Conservation (phyloP, 2,329 filamentous ascomycete genomes). For the Pseudovirgaria hyperparasitica region DNA sequence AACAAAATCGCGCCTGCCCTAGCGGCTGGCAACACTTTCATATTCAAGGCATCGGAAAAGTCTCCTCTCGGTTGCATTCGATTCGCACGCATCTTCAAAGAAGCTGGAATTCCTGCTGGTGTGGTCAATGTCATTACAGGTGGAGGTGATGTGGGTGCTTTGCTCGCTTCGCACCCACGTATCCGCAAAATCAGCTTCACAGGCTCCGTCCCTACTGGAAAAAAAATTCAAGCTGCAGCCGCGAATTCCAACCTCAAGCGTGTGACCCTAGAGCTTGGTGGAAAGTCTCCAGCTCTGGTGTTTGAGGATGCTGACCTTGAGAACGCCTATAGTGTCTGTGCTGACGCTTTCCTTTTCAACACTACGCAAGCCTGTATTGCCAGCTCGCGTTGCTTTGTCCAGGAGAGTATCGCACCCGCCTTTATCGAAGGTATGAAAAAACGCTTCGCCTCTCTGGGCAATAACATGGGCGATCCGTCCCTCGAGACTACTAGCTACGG, state of each 20-base stretch:
- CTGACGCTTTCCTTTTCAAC: slow-evolving; percentile 32
- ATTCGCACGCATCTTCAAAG: slow-evolving; percentile 16
- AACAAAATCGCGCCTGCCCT: slow-evolving; percentile 17
- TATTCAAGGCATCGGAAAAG: slow-evolving; percentile 20
- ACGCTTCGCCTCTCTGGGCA: slow-evolving; percentile 11
- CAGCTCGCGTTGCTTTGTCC: slow-evolving; percentile 35
- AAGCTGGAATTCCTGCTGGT: slow-evolving; percentile 26
- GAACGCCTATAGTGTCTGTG: slow-evolving; percentile 20
- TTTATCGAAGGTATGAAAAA: slow-evolving; percentile 17
- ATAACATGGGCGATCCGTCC: slow-evolving; percentile 8
- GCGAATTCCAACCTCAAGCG: slow-evolving; percentile 32
- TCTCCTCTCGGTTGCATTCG: slow-evolving; percentile 13
- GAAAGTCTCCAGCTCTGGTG: slow-evolving; percentile 32
- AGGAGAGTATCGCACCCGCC: slow-evolving; percentile 15
- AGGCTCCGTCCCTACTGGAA: slow-evolving; percentile 23
- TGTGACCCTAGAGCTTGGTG: slow-evolving; percentile 33
- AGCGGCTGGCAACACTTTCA: slow-evolving; percentile 15
- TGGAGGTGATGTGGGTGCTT: slow-evolving; percentile 16
- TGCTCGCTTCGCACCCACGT: slow-evolving; percentile 26
- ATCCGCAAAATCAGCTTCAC: slow-evolving; percentile 32
- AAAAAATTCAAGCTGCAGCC: slow-evolving; percentile 26
- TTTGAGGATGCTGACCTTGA: slow-evolving; percentile 36
- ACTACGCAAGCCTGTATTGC: slow-evolving; percentile 47
- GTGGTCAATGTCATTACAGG: slow-evolving; percentile 23
- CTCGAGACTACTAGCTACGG: slow-evolving; percentile 13